Conservation (phyloP, 495 filamentous ascomycete species). For the Penicillium ochrochloron region DNA sequence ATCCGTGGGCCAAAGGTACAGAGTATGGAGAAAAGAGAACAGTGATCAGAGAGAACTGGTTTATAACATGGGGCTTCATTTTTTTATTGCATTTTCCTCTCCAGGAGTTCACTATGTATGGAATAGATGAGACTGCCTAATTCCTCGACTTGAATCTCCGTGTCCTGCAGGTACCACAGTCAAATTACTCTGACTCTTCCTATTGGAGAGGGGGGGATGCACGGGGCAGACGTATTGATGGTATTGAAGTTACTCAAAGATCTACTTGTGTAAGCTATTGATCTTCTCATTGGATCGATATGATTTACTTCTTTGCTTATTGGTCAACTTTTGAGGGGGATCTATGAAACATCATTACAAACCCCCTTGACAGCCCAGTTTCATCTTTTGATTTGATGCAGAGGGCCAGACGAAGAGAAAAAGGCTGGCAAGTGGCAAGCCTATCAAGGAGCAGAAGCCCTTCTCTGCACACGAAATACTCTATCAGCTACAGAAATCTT, state of each 20-base stretch:
- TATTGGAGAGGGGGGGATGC: conserved; percentile 13
- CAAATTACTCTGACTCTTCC: background rate
- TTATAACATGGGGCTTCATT: background rate
- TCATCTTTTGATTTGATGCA: conserved; percentile 5
- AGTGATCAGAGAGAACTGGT: background rate
- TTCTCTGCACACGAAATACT: background rate
- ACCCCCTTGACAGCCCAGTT: conserved; percentile 16
- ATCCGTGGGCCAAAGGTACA: background rate
- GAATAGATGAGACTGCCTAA: background rate
- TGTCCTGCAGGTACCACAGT: conserved; percentile 13
- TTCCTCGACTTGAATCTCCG: background rate
- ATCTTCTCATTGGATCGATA: background rate
- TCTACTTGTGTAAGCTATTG: background rate
- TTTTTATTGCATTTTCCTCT: background rate
- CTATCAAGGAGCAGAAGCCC: background rate
- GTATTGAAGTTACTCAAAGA: background rate
- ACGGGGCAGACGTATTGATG: background rate
- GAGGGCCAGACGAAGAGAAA: background rate
- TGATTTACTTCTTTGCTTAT: background rate
- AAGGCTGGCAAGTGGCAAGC: background rate
- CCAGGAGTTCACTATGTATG: background rate
- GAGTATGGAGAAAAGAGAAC: background rate
- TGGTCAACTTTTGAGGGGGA: conserved; percentile 2
- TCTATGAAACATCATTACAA: conserved; percentile 13
- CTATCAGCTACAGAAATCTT: background rate